Base-by-base conservation (phyloP, 371 early-diverging fungal species). In the Mortierella sp. region DNA sequence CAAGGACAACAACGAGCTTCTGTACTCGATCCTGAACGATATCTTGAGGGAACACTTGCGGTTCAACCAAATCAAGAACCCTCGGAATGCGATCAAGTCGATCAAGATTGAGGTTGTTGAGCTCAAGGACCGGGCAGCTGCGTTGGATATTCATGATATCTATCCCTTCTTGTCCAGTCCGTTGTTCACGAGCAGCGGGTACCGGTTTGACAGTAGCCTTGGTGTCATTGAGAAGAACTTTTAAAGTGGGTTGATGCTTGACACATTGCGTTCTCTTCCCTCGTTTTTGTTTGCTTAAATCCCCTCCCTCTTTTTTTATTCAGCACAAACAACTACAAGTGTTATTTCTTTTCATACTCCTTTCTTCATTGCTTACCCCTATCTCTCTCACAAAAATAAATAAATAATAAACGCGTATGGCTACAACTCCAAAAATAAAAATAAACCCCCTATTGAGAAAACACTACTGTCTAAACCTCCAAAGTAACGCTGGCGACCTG, bases 1-100 rank as follows among this genome's bases (percentile, higher is more conserved):
- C 28, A 91, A 93, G 54, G 98, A 98, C 88, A 91, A 93, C 78
- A 91, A 95, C 73, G 97, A 98, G 88, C 88, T 97, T 57, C 87
- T 96, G 72, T 87, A 92, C 73, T 93, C 95, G 81, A 77, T 95
- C 64, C 89, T 98, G 46, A 92, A 95, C 24, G 92, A 93, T 59
- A 89, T 97, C 40, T 91, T 94, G 59, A 90, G 91, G 73, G 98
- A 98, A 79, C 92, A 94, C 72, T 89, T 95, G 83, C 92, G 94
- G 53, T 91, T 95, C 81, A 88, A 93, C 81, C 91, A 95, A 74
- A 91, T 94, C 82, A 86, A 89, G 77, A 87, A 93, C 76, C 91
- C 88, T 9, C 88, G 90, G 53, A 69, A 64, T 54, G 88, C 95
- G 74, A 94, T 95, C 37, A 84, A 86, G 46, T 81, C 88, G 44